Percentiles rank a stretch among this genome's conserved stretches.
phyloP scores from a whole-genome alignment of 257 asterid genomes.

The Nicotiana benthamiana region DNA sequence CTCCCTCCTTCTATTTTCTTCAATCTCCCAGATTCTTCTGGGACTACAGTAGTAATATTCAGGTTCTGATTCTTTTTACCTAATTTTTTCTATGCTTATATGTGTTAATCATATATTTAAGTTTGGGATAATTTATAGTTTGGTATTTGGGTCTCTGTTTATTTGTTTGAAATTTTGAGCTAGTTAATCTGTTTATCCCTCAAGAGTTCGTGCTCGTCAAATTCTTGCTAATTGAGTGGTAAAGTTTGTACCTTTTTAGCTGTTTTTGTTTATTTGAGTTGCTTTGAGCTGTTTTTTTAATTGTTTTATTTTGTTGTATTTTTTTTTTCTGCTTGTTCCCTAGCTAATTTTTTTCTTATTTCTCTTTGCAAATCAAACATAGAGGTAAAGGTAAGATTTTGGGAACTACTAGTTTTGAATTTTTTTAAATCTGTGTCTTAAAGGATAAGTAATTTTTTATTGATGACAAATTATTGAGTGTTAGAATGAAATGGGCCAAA shows the following conservation, averaged over 20 bases:
- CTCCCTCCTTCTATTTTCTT: not conserved
- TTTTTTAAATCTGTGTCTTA: not conserved
- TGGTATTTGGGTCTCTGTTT: not conserved
- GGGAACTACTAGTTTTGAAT: not conserved
- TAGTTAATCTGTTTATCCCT: not conserved
- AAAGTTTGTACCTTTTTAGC: not conserved
- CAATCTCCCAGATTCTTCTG: not conserved
- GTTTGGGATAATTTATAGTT: not conserved
- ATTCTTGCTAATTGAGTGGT: not conserved
- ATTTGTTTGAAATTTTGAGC: not conserved
- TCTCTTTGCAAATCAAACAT: not conserved
- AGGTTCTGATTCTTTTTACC: not conserved
- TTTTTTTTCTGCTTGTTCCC: not conserved
- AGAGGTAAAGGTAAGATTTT: not conserved
- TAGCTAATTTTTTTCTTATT: not conserved
- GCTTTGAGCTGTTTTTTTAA: not conserved
- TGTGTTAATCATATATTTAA: not conserved
- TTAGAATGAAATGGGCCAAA: not conserved
- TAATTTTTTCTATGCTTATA: not conserved
- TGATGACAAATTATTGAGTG: not conserved
- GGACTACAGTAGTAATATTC: not conserved
- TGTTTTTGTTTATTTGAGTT: not conserved
- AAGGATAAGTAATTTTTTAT: not conserved
- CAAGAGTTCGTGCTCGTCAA: not conserved
- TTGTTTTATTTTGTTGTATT: not conserved